phyloP scores from a whole-genome alignment of 2,329 filamentous ascomycete genomes.

The Ceratocystis huliohia region DNA sequence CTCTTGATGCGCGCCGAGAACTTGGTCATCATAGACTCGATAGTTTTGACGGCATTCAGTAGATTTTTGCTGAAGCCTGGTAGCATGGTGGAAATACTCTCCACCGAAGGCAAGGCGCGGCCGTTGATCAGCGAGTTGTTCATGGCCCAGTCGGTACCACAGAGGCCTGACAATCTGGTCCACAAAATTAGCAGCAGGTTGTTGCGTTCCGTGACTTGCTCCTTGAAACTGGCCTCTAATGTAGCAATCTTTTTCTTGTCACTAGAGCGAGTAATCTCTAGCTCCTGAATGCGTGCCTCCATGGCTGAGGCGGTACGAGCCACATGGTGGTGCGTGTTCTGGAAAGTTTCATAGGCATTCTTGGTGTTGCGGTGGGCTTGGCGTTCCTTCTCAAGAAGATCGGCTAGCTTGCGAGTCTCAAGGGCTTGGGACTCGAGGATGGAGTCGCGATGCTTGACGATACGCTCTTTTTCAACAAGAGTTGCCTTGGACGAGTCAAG shows the following conservation, averaged over 20 bases:
- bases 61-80: conserved; percentile 85
- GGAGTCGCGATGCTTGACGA: conserved; percentile 78
- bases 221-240: conserved; percentile 69
- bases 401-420: conserved; percentile 70
- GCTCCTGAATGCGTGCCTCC: conserved; percentile 70
- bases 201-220: conserved; percentile 82
- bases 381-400: conserved; percentile 84
- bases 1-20: conserved; percentile 70
- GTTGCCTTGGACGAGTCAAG: conserved; percentile 66
- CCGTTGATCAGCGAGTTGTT: conserved; percentile 81
- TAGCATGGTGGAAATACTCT: conserved; percentile 73
- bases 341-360: conserved; percentile 73
- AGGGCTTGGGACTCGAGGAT: conserved; percentile 80
- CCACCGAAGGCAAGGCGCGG: conserved; percentile 66
- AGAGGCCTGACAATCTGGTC: conserved; percentile 75
- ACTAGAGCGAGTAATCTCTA: conserved; percentile 65
- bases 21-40: conserved; percentile 64
- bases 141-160: conserved; percentile 84
- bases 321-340: conserved; percentile 77
- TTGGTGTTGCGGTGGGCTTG: conserved; percentile 75
- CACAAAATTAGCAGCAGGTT: conserved; percentile 77
- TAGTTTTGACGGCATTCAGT: conserved; percentile 69
- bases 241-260: conserved; percentile 65
- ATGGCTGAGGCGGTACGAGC: conserved; percentile 75
- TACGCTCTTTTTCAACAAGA: conserved; percentile 76